Conservation (phyloP, 2,329 filamentous ascomycete species). For the Coniella vitis region DNA sequence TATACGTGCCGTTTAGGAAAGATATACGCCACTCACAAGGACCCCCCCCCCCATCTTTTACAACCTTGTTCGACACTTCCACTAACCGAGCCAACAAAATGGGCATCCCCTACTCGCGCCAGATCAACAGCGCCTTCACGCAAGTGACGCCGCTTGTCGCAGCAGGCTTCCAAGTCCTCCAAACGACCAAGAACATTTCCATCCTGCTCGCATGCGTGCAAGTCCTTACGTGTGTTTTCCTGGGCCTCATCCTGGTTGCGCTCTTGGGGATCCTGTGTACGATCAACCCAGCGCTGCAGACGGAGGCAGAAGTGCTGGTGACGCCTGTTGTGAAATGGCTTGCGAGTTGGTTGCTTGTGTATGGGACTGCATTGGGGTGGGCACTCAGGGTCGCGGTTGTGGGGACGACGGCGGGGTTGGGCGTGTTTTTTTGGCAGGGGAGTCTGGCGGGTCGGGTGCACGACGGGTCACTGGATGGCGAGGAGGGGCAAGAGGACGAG, state of each 20-base stretch:
- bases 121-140: slow-evolving; percentile 12
- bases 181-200: slow-evolving; percentile 16
- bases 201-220: slow-evolving; percentile 14
- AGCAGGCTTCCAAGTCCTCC: slow-evolving; percentile 14
- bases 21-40: no score
- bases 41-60: no score
- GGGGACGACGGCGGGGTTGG: slow-evolving; percentile 2
- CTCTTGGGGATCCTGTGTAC: slow-evolving; percentile 12
- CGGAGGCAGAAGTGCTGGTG: slow-evolving; percentile 8
- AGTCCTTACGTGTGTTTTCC: slow-evolving; percentile 11
- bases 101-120: slow-evolving; percentile 15
- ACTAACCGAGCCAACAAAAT: no score
- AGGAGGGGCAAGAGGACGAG: not conserved
- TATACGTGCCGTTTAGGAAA: no score
- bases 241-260: slow-evolving; percentile 9
- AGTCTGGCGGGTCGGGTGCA: slow-evolving; percentile 3
- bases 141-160: slow-evolving; percentile 15
- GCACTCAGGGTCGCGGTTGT: slow-evolving; percentile 1
- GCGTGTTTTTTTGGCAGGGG: slow-evolving; percentile 12
- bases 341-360: slow-evolving; percentile 12
- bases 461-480: slow-evolving; percentile 4
- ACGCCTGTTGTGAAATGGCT: slow-evolving; percentile 13
- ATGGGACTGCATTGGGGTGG: slow-evolving; percentile 8
- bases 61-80: no score
- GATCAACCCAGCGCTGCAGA: slow-evolving; percentile 8